Evolutionary conservation across 208 protist species (phyloP).

Genomic region (Herpetomonas samuelpessoai): DNA sequence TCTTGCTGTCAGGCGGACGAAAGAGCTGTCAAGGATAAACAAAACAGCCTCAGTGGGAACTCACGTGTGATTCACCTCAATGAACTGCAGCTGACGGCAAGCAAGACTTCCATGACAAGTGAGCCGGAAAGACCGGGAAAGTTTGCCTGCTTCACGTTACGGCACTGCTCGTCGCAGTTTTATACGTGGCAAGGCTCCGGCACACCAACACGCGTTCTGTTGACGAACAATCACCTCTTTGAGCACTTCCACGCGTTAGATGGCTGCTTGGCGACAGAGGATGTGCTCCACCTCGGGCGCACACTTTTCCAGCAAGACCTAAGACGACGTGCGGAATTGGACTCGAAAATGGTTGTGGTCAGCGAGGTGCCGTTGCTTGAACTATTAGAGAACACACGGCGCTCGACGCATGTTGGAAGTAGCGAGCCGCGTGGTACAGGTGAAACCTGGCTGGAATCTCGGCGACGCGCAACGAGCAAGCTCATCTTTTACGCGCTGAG

Average conservation of each 20-base stretch:
- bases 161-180: slow-evolving; percentile 4
- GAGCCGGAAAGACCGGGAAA: background rate
- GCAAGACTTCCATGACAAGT: no score
- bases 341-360: background rate
- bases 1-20: no score
- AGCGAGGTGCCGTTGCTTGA: slow-evolving; percentile 24
- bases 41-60: no score
- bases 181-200: slow-evolving; percentile 21
- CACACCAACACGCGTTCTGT: slow-evolving; percentile 10
- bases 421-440: no score
- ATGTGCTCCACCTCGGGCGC: no score
- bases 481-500: slow-evolving; percentile 41
- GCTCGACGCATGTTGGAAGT: no score
- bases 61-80: no score
- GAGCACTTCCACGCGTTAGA: slow-evolving; percentile 9
- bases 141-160: slow-evolving; percentile 15
- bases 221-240: slow-evolving; percentile 19
- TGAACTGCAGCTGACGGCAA: no score
- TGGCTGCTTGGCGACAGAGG: slow-evolving; percentile 9
- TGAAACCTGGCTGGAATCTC: background rate
- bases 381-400: no score
- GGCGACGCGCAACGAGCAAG: slow-evolving; percentile 17
- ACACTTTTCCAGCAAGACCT: no score
- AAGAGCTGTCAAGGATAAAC: no score
- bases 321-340: background rate